Percentiles rank a stretch among this genome's conserved stretches.
These are phyloP conservation scores for Stereum hirsutum DNA, from an alignment of 1,284 basidiomycete genomes.

Conservation along the genomic window DNA sequence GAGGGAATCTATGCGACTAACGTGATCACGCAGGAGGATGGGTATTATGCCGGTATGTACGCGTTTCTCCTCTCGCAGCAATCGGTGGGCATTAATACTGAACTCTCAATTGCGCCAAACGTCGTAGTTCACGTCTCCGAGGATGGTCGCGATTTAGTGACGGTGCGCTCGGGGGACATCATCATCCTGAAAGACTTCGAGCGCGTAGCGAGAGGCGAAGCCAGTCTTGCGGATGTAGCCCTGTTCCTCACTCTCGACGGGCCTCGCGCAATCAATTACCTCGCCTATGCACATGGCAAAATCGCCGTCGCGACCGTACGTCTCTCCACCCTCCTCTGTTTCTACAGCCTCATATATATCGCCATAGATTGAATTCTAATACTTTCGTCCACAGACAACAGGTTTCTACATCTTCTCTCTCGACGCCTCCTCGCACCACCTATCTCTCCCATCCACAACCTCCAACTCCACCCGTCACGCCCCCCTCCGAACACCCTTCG, in stretches of 20 bases:
- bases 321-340: constrained; percentile 5
- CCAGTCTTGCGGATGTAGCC: constrained; percentile 26
- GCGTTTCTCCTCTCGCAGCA: constrained; percentile 14
- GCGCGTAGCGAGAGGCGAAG: constrained; percentile 24
- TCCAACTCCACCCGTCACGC: constrained; percentile 8
- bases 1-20: background rate
- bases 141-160: constrained; percentile 45
- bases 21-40: background rate
- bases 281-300: constrained; percentile 42
- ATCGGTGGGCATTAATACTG: constrained; percentile 1
- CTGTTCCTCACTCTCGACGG: constrained; percentile 19
- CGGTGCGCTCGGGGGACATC: constrained; percentile 34
- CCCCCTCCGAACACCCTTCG: too few relatives aligned
- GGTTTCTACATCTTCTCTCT: constrained; percentile 15
- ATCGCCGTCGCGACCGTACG: constrained; percentile 43
- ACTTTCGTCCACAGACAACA: constrained; percentile 1
- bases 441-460: constrained; percentile 5
- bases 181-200: constrained; percentile 48
- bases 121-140: constrained; percentile 48
- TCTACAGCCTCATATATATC: background rate
- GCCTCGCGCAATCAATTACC: constrained; percentile 29
- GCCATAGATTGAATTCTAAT: background rate
- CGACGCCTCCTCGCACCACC: constrained; percentile 12
- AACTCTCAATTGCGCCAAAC: background rate
- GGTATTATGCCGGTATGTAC: background rate